Percentiles rank a stretch among this genome's conserved stretches.
Evolutionary conservation across 257 asterid species (phyloP).

Genomic region (Oldenlandia corymbosa): DNA sequence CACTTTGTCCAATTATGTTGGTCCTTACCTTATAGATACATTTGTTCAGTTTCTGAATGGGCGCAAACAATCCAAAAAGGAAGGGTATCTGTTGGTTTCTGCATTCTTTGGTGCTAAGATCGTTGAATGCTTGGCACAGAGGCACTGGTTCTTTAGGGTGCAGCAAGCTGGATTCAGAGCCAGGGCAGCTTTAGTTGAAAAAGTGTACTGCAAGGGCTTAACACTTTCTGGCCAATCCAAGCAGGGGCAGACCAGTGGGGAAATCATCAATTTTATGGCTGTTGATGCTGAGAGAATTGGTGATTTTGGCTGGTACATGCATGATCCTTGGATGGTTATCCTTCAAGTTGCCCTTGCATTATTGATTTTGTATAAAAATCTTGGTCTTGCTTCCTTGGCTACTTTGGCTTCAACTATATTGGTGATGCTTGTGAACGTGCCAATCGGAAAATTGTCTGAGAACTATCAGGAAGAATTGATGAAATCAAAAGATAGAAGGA

Average conservation of each 20-base stretch:
- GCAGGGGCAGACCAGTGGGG: slow-evolving; percentile 74
- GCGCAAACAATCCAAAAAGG: slow-evolving; percentile 31
- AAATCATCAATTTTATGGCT: slow-evolving; percentile 76
- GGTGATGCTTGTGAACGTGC: slow-evolving; percentile 71
- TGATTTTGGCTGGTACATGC: slow-evolving; percentile 79
- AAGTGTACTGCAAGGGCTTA: slow-evolving; percentile 63
- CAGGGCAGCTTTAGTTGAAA: slow-evolving; percentile 73
- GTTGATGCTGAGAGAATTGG: slow-evolving; percentile 87
- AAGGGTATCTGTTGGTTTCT: slow-evolving; percentile 52
- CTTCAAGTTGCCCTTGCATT: slow-evolving; percentile 63
- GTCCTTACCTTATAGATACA: slow-evolving; percentile 70
- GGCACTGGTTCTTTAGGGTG: slow-evolving; percentile 67
- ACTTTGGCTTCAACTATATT: slow-evolving; percentile 50
- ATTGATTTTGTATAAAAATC: slow-evolving; percentile 52
- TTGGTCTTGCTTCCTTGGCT: slow-evolving; percentile 72
- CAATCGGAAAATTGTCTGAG: slow-evolving; percentile 60
- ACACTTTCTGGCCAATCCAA: slow-evolving; percentile 64
- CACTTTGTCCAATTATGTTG: slow-evolving; percentile 57
- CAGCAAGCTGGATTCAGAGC: slow-evolving; percentile 82
- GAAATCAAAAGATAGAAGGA: slow-evolving; percentile 78
- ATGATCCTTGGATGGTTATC: slow-evolving; percentile 77
- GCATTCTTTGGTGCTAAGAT: slow-evolving; percentile 59
- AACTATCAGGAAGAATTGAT: slow-evolving; percentile 63
- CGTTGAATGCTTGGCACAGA: slow-evolving; percentile 62
- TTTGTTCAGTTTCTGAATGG: slow-evolving; percentile 76